A percentile compares a stretch with the other conserved stretches of the same genome.
These are phyloP conservation scores for Sporothrix sp. DNA, from an alignment of 2,329 filamentous ascomycete genomes.

Conservation along the genomic window DNA sequence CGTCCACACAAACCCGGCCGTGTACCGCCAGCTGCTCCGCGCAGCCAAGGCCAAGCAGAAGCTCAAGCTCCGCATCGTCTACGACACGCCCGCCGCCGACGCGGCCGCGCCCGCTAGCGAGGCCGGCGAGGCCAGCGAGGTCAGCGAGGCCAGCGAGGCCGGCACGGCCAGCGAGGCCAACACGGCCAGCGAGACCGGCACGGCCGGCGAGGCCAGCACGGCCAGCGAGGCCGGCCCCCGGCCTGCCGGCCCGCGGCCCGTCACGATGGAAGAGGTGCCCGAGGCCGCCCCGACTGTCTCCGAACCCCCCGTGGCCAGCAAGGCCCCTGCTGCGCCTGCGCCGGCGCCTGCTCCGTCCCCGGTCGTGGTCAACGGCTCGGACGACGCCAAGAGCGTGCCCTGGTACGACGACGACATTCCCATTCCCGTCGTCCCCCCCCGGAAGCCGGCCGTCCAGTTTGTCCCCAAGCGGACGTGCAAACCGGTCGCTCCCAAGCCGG, in stretches of 20 bases:
- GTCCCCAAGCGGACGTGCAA: too few species aligned
- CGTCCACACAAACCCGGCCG: conserved; percentile 63
- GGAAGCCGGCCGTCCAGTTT: too few species aligned
- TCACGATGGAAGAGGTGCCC: conserved; percentile 43
- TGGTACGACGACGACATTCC: not conserved
- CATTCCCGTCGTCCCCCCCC: too few species aligned
- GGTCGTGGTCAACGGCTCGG: not conserved
- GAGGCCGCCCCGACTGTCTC: conserved; percentile 18
- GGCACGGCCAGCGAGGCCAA: too few species aligned
- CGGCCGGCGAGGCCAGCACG: too few species aligned
- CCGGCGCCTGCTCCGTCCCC: not conserved
- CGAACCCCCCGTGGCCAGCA: conserved; percentile 1
- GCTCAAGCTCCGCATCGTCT: conserved; percentile 72
- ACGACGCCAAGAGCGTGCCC: not conserved
- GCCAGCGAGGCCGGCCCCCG: too few species aligned
- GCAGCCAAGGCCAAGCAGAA: conserved; percentile 98
- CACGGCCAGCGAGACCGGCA: too few species aligned
- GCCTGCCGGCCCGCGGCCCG: conserved; percentile 17
- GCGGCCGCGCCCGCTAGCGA: too few species aligned
- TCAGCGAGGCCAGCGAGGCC: too few species aligned
- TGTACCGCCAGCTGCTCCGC: conserved; percentile 95
- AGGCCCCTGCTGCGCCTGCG: not conserved
- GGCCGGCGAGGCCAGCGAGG: too few species aligned
- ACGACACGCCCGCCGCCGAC: not conserved
- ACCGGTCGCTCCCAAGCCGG: too few species aligned